Evolutionary conservation across 768 basidiomycete genomes (phyloP).

Genomic region (Boletellus sp.): DNA sequence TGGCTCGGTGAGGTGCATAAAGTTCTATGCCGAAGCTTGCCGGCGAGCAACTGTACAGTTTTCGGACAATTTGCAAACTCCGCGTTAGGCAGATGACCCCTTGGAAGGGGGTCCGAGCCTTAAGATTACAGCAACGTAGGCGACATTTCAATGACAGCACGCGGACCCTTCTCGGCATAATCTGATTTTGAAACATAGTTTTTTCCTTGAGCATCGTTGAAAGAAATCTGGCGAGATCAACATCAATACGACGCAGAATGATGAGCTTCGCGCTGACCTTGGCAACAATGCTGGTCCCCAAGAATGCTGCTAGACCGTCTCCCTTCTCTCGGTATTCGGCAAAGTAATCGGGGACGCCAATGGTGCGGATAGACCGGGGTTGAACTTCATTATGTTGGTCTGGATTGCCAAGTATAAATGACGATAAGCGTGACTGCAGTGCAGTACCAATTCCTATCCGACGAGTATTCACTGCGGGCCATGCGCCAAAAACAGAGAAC

Average conservation of each 20-base stretch:
- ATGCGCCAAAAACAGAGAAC: conserved; percentile 4
- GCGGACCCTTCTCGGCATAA: conserved; percentile 70
- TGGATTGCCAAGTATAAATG: conserved; percentile 56
- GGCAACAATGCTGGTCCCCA: conserved; percentile 80
- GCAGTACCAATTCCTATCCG: conserved; percentile 58
- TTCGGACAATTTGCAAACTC: conserved; percentile 19
- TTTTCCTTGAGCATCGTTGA: conserved; percentile 61
- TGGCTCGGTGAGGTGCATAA: too few species aligned
- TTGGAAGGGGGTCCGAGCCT: background rate
- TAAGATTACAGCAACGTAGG: conserved; percentile 57
- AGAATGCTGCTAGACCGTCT: conserved; percentile 74
- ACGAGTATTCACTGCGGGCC: background rate
- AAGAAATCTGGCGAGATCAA: conserved; percentile 52
- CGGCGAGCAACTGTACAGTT: conserved; percentile 32
- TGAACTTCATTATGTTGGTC: conserved; percentile 72
- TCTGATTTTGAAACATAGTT: conserved; percentile 80
- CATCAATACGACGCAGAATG: conserved; percentile 1
- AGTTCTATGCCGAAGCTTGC: conserved; percentile 16
- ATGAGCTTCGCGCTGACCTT: conserved; percentile 48
- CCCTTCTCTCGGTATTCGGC: conserved; percentile 86
- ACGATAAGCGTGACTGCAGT: conserved; percentile 64
- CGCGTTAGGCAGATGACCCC: conserved; percentile 12
- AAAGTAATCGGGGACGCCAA: conserved; percentile 84
- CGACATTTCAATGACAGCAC: conserved; percentile 72
- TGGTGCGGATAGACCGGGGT: conserved; percentile 56